Conservation (phyloP, 2,329 filamentous ascomycete species). For the Sphaerulina musiva region DNA sequence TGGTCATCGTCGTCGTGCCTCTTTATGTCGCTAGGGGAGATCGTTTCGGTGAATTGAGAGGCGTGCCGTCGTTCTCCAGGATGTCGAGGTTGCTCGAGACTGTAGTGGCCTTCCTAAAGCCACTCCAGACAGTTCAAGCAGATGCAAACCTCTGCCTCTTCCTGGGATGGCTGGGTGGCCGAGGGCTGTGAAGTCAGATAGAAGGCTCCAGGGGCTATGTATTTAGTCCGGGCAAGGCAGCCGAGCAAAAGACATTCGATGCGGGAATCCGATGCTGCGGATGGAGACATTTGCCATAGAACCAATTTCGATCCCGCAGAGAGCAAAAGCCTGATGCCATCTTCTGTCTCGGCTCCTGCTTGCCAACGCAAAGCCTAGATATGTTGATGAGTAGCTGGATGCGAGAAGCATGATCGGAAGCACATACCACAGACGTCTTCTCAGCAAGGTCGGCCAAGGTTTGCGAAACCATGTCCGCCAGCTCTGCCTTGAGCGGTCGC, state of each 20-base stretch:
- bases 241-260: constrained; percentile 9
- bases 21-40: background rate
- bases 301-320: constrained; percentile 2
- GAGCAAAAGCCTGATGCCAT: constrained; percentile 2
- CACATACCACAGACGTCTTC: constrained; percentile 3
- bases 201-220: constrained; percentile 7
- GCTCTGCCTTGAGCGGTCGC: constrained; percentile 6
- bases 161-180: background rate
- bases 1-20: background rate
- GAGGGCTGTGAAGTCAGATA: constrained; percentile 9
- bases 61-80: background rate
- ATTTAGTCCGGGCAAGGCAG: constrained; percentile 6
- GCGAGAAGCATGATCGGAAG: background rate
- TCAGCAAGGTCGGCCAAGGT: background rate
- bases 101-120: constrained; percentile 18
- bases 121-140: constrained; percentile 20
- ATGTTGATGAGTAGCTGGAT: background rate
- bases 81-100: background rate
- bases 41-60: background rate
- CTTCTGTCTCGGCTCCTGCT: constrained; percentile 33
- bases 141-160: constrained; percentile 10
- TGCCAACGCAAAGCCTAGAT: constrained; percentile 16
- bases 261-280: background rate
- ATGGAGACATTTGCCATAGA: constrained; percentile 1
- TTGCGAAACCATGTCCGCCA: background rate